phyloP scores from a whole-genome alignment of 768 basidiomycete species.

The Chalciporus chontae region DNA sequence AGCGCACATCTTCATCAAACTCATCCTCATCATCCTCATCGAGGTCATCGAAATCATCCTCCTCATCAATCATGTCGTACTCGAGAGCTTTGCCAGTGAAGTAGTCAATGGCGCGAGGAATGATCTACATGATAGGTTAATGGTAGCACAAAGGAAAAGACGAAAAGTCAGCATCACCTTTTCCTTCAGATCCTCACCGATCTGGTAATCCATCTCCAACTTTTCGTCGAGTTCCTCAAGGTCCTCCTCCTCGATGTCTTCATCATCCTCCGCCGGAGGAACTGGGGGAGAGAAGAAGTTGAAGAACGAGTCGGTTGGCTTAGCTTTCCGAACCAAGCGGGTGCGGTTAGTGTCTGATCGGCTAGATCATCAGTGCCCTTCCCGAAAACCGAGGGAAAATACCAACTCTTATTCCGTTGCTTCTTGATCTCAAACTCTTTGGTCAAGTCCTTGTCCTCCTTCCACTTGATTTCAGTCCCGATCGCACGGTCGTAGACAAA shows the following conservation, averaged over 20 bases:
- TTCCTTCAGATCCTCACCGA: conserved; percentile 97
- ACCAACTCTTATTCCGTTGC: conserved; percentile 95
- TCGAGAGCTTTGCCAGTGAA: conserved; percentile 96
- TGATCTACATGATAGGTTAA: conserved; percentile 51
- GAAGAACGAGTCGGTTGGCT: conserved; percentile 95
- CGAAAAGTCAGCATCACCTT: conserved; percentile 50
- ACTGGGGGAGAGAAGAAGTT: conserved; percentile 91
- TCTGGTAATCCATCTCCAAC: conserved; percentile 95
- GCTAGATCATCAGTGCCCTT: conserved; percentile 1
- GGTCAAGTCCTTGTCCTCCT: conserved; percentile 96
- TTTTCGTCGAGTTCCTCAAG: conserved; percentile 90
- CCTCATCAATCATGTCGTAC: conserved; percentile 60
- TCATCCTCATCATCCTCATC: conserved; percentile 48
- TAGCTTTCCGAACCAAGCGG: conserved; percentile 79
- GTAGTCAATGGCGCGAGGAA: conserved; percentile 94
- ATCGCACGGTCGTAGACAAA: conserved; percentile 94
- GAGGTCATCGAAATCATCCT: conserved; percentile 58
- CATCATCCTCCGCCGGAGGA: conserved; percentile 66
- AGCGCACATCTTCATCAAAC: conserved; percentile 57
- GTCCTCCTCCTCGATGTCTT: conserved; percentile 72
- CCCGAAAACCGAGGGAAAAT: background rate
- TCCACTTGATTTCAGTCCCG: conserved; percentile 93
- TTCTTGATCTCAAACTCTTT: conserved; percentile 99
- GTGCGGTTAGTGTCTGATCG: conserved; percentile 76
- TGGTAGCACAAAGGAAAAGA: background rate